phyloP scores from a whole-genome alignment of 1,284 basidiomycete species.

The Pseudozyma thailandica region DNA sequence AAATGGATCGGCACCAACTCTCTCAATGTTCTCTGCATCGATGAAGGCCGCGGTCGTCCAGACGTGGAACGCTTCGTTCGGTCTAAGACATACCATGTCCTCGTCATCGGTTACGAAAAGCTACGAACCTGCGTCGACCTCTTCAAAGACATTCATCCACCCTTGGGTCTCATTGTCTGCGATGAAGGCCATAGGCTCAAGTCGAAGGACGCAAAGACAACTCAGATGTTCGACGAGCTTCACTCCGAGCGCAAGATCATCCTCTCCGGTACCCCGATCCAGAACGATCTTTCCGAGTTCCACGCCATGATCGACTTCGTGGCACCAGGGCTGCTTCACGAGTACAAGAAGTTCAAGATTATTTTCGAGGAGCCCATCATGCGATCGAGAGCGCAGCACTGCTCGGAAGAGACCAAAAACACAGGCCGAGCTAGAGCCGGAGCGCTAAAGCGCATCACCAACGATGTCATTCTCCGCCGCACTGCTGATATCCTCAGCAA shows the following conservation, averaged over 20 bases:
- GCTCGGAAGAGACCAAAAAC: constrained; percentile 77
- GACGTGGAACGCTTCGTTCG: constrained; percentile 58
- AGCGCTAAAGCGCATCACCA: constrained; percentile 77
- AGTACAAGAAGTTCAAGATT: constrained; percentile 60
- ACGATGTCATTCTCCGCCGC: constrained; percentile 88
- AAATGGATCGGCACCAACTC: constrained; percentile 84
- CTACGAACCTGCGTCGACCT: constrained; percentile 71
- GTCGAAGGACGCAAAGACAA: constrained; percentile 90
- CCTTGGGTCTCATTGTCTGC: constrained; percentile 91
- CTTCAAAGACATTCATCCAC: constrained; percentile 71
- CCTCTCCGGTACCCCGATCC: constrained; percentile 92
- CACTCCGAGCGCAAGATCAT: constrained; percentile 79
- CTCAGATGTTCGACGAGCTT: constrained; percentile 84
- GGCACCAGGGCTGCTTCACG: constrained; percentile 83
- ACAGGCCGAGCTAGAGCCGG: constrained; percentile 74
- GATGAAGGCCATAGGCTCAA: constrained; percentile 98
- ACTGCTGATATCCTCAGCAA: constrained; percentile 77
- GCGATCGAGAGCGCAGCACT: constrained; percentile 83
- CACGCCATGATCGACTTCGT: constrained; percentile 97
- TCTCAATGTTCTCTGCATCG: constrained; percentile 81
- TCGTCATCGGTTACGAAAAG: constrained; percentile 95
- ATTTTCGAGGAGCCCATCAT: constrained; percentile 90
- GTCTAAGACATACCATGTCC: constrained; percentile 77
- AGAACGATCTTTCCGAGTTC: constrained; percentile 95
- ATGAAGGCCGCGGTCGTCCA: constrained; percentile 67